These are phyloP conservation scores for Barbarea vulgaris DNA, from an alignment of 345 rosid species.

Conservation along the genomic window DNA sequence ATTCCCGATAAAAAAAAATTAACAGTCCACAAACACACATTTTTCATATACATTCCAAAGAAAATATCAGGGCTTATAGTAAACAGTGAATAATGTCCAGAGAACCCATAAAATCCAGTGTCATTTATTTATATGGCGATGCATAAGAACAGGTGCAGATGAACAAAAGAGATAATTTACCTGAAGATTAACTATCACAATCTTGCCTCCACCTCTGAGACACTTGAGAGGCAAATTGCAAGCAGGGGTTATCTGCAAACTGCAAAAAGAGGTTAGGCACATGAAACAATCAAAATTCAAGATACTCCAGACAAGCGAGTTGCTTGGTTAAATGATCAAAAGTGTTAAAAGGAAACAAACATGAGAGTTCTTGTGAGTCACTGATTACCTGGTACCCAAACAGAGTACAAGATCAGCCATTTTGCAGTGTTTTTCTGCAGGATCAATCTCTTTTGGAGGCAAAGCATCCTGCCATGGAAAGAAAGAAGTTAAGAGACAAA, in stretches of 20 bases:
- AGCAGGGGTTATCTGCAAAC: conserved; percentile 99
- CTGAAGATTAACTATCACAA: conserved; percentile 96
- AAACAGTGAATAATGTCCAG: neutral
- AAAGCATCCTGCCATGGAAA: conserved; percentile 72
- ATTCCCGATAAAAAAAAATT: neutral
- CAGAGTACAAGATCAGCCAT: conserved; percentile 92
- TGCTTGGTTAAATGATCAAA: neutral
- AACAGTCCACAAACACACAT: neutral
- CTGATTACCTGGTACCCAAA: conserved; percentile 83
- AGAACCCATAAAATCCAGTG: neutral
- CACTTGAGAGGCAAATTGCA: conserved; percentile 96
- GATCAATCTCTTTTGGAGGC: conserved; percentile 82
- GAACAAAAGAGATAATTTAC: conserved; percentile 41
- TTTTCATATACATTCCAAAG: neutral
- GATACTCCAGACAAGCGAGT: neutral
- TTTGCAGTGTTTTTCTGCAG: conserved; percentile 86
- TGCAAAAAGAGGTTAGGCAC: conserved; percentile 44
- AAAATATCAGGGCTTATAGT: neutral
- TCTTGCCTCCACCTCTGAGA: conserved; percentile 88
- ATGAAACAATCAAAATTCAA: neutral
- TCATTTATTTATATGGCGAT: neutral
- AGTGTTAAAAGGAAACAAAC: neutral
- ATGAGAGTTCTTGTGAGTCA: conserved; percentile 17
- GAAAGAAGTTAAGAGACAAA: neutral
- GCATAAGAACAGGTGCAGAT: neutral